Conservation (phyloP, 768 basidiomycete genomes). For the Leccinum broughii region DNA sequence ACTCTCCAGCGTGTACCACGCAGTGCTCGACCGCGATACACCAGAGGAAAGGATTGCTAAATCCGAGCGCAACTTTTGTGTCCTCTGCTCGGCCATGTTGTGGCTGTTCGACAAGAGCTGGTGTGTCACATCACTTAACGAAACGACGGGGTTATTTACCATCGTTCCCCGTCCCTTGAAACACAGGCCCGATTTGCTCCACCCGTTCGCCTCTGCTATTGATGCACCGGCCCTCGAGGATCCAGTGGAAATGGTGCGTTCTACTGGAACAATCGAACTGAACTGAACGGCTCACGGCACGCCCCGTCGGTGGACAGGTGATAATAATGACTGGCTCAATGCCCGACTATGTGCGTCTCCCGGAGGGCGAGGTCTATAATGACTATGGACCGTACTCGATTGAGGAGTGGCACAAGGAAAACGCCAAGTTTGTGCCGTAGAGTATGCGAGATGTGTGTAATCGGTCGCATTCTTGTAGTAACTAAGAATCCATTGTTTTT, state of each 20-base stretch:
- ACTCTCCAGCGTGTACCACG: constrained; percentile 54
- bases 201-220: constrained; percentile 69
- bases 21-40: constrained; percentile 58
- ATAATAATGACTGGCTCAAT: constrained; percentile 50
- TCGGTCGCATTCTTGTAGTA: too few relatives aligned
- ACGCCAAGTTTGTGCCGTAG: constrained; percentile 36
- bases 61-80: constrained; percentile 66
- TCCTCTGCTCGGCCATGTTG: constrained; percentile 63
- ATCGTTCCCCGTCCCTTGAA: background rate
- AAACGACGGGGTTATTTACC: background rate
- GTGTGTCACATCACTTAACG: constrained; percentile 33
- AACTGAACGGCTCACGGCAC: background rate
- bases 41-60: constrained; percentile 45
- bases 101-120: constrained; percentile 61
- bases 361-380: constrained; percentile 51
- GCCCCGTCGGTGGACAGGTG: constrained; percentile 33
- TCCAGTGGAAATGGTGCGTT: constrained; percentile 51
- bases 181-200: constrained; percentile 61
- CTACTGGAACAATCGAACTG: background rate
- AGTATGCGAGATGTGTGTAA: background rate
- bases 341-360: constrained; percentile 61
- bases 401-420: too few relatives aligned
- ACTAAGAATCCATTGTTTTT: background rate
- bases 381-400: background rate
- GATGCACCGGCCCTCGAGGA: constrained; percentile 56